Evolutionary conservation across 768 basidiomycete species (phyloP).

Genomic region (Leucocoprinus leucothites): DNA sequence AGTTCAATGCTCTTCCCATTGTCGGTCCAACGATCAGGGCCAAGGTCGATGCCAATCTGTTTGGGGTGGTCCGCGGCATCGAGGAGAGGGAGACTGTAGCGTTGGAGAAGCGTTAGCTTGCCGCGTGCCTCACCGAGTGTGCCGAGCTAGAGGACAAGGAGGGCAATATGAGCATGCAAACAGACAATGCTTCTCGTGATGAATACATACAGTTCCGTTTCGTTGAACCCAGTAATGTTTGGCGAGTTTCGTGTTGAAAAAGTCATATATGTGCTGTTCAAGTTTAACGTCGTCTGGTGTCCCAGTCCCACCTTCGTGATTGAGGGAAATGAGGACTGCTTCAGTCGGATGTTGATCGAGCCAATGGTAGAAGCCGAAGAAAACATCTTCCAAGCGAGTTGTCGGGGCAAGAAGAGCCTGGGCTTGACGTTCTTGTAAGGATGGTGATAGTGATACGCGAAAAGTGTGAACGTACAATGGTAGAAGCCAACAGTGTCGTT

Average conservation of each 20-base stretch:
- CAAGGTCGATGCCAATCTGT: slow-evolving; percentile 43
- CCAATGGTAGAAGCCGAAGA: slow-evolving; percentile 51
- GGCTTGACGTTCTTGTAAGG: slow-evolving; percentile 20
- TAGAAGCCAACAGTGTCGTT: slow-evolving; percentile 48
- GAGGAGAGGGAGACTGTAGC: slow-evolving; percentile 41
- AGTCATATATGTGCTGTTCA: slow-evolving; percentile 37
- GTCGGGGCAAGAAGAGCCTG: slow-evolving; percentile 40
- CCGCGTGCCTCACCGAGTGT: slow-evolving; percentile 50
- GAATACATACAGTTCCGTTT: slow-evolving; percentile 33
- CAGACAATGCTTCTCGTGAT: no score
- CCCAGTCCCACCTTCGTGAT: slow-evolving; percentile 44
- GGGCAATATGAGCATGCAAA: not conserved
- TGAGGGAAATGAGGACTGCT: slow-evolving; percentile 47
- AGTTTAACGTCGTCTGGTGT: slow-evolving; percentile 40
- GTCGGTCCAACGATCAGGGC: slow-evolving; percentile 43
- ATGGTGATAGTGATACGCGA: not conserved
- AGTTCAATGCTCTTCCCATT: slow-evolving; percentile 43
- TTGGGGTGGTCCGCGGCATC: slow-evolving; percentile 30
- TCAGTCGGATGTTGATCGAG: slow-evolving; percentile 50
- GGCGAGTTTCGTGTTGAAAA: slow-evolving; percentile 34
- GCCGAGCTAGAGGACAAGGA: slow-evolving; percentile 30
- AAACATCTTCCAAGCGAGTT: slow-evolving; percentile 45
- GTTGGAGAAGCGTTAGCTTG: slow-evolving; percentile 48
- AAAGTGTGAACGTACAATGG: slow-evolving; percentile 31
- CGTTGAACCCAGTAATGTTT: slow-evolving; percentile 46